A percentile compares a stretch with the other conserved stretches of the same genome.
phyloP scores from a whole-genome alignment of 2,329 filamentous ascomycete species.

The Botrytis pseudocinerea region DNA sequence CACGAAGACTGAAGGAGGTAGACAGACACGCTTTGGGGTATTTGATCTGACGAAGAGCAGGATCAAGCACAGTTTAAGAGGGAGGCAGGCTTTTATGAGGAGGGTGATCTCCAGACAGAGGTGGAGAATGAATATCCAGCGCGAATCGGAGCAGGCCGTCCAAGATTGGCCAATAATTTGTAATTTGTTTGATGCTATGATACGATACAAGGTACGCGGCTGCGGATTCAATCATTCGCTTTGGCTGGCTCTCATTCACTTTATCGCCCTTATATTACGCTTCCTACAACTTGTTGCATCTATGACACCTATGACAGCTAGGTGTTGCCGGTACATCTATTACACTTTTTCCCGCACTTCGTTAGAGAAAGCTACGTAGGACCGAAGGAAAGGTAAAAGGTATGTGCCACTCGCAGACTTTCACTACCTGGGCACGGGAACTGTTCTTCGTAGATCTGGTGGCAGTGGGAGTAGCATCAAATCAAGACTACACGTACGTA shows the following conservation, averaged over 20 bases:
- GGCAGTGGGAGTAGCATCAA: no score
- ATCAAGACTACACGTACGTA: no score
- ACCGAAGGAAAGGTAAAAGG: not conserved
- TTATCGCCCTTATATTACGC: not conserved
- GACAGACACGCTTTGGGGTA: not conserved
- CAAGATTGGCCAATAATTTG: not conserved
- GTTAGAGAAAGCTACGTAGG: not conserved
- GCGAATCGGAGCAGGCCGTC: conserved; percentile 14
- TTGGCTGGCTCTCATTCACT: not conserved
- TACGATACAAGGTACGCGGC: not conserved
- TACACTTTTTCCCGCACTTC: not conserved
- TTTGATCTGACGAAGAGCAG: not conserved
- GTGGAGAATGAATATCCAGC: conserved; percentile 15
- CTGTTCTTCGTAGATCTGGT: not conserved
- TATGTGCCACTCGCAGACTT: not conserved
- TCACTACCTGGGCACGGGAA: not conserved
- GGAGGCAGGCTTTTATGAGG: conserved; percentile 4
- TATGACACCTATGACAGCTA: not conserved
- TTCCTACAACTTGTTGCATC: not conserved
- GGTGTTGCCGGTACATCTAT: not conserved
- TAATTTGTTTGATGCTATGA: no score
- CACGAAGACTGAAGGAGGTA: not conserved
- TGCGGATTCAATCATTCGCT: not conserved
- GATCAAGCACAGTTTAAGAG: not conserved
- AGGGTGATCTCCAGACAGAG: not conserved